These are phyloP conservation scores for Pichia sp. DNA, from an alignment of 1,139 yeast genomes.

Conservation along the genomic window DNA sequence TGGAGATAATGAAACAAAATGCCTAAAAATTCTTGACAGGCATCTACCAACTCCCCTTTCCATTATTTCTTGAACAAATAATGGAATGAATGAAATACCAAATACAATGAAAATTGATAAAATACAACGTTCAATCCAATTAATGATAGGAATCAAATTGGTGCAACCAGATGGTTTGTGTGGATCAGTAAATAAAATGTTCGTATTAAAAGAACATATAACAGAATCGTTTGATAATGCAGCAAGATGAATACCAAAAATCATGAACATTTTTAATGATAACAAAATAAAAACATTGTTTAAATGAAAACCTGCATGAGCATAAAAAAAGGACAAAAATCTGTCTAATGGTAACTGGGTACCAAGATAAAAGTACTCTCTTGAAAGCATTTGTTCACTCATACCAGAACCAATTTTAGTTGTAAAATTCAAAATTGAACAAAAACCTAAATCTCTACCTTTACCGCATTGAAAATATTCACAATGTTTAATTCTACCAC, in stretches of 20 bases:
- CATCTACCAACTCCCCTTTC: conserved; percentile 47
- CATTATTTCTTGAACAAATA: conserved; percentile 45
- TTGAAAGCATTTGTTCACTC: conserved; percentile 51
- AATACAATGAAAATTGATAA: conserved; percentile 45
- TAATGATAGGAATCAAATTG: conserved; percentile 43
- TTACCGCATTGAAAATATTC: conserved; percentile 54
- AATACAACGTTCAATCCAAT: conserved; percentile 46
- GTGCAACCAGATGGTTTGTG: conserved; percentile 41
- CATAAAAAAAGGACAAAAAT: conserved; percentile 48
- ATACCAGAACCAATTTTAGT: conserved; percentile 54
- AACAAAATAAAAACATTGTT: conserved; percentile 42
- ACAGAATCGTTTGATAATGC: conserved; percentile 40
- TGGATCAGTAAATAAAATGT: conserved; percentile 43
- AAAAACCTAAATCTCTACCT: conserved; percentile 51
- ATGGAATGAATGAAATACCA: conserved; percentile 44
- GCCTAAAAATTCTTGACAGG: conserved; percentile 38
- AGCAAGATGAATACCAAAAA: conserved; percentile 43
- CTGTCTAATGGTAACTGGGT: conserved; percentile 45
- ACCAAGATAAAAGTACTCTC: conserved; percentile 38
- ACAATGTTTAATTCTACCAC: conserved; percentile 51
- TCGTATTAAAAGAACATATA: conserved; percentile 41
- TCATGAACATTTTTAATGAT: conserved; percentile 34
- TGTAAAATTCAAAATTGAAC: conserved; percentile 47
- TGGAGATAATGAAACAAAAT: conserved; percentile 45
- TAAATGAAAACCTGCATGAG: conserved; percentile 52